Percentiles rank a stretch among this genome's conserved stretches.
Evolutionary conservation across 176 grass and related monocot genomes (phyloP).

Genomic region (Stipa capillata): DNA sequence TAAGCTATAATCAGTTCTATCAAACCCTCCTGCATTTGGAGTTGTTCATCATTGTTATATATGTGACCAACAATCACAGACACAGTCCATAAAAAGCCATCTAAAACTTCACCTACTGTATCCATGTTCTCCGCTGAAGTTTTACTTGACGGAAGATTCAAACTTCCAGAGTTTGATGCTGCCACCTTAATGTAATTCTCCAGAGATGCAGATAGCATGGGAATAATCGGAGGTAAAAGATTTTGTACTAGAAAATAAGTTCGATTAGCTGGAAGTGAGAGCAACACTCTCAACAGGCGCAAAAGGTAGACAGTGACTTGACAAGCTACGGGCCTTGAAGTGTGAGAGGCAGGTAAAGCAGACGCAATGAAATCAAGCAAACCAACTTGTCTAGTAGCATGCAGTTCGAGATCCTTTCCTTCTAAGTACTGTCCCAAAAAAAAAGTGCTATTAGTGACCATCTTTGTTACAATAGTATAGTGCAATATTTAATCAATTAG

Average conservation of each 20-base stretch:
- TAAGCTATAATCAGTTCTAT: conserved; percentile 94
- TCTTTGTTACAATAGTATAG: conserved; percentile 5
- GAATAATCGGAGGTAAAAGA: conserved; percentile 96
- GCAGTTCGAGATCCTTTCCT: conserved; percentile 81
- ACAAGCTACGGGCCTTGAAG: conserved; percentile 93
- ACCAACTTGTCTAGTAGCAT: conserved; percentile 90
- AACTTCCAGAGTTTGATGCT: conserved; percentile 65
- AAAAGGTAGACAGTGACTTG: conserved; percentile 90
- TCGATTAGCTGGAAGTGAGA: conserved; percentile 80
- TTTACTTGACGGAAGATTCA: conserved; percentile 54
- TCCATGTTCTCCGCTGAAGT: conserved; percentile 67
- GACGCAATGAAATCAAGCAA: conserved; percentile 94
- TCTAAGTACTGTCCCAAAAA: conserved; percentile 83
- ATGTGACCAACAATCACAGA: conserved; percentile 73
- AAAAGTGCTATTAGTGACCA: conserved; percentile 23
- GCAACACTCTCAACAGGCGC: conserved; percentile 55
- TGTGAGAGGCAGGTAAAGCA: conserved; percentile 89
- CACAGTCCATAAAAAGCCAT: conserved; percentile 94
- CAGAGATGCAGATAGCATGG: conserved; percentile 87
- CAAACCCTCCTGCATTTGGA: conserved; percentile 90
- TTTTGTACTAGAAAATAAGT: conserved; percentile 96
- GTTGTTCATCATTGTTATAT: conserved; percentile 61
- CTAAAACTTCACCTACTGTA: conserved; percentile 76
- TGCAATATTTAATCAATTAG: conserved; percentile 20
- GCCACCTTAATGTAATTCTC: conserved; percentile 99